Evolutionary conservation across 148 eudicot species (phyloP), one percentile per base, ranked within the genome.

Genomic region (Vaccinium corymbosum): DNA sequence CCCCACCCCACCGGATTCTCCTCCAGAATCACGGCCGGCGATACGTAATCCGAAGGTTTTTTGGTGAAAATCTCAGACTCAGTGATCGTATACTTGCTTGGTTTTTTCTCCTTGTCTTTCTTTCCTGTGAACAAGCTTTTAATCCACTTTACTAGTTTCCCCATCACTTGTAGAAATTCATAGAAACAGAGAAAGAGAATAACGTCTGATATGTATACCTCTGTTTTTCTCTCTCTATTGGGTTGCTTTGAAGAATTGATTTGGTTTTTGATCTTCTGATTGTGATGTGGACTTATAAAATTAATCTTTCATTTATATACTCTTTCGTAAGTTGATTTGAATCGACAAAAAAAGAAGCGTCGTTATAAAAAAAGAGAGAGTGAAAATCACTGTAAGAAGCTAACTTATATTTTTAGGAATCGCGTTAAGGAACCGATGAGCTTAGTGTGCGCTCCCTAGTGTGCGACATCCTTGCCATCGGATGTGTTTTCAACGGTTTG

Each of bases 131-230:
- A 82, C 80, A 93, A 82, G 84, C 85, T 90, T 83, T 83, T 91
- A 50, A 93, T 80, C 98, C 98, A 95, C 84, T 89, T 93, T 16
- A 92, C 83, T 16, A 95, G 85, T 66, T 90, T 94, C 81, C 95
- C 98, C 98, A 94, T 94, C 68, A 85, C 82, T 85, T 13, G 53
- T 81, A 8, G 12, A 62, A n/a, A 62, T 62, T n/a, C 70, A 62
- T 8, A n/a, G 29, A 1, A 8, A 62, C 12, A n/a, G 70, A 62
- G 10, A 9, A 32, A 1, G 29, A 8, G 70, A 62, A 17, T 14
- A 79, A 29, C 38, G 42, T 61, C 19, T 46, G 71, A 64, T 62
- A 19, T 48, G 29, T 42, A 22, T n/a, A 11, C 38, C 38, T 35
- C 38, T 35, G 38, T 35, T 35, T 14, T 11, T 25, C 38, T 35